Base-by-base conservation (phyloP, 1,284 basidiomycete genomes). In the Ceratobasidium sp. region DNA sequence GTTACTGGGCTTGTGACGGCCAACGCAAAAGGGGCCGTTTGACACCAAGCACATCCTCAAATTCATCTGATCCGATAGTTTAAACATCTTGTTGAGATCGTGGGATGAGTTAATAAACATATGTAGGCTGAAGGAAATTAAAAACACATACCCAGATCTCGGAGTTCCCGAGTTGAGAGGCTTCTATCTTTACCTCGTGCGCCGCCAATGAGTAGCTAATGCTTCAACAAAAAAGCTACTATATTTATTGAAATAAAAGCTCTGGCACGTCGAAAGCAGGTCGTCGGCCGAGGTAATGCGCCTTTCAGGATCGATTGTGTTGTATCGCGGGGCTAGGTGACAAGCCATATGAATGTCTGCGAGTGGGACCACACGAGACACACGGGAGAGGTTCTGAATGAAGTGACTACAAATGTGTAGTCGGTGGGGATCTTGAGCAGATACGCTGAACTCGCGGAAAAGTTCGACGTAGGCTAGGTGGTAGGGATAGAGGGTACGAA, bases 1-100 rank as follows among this genome's bases (percentile, higher is more conserved):
- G 82, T 99, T 96, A 79, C 92, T 95, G 0, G 97, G 94, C 80
- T 98, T 96, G 76, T 97, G 90, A 24, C 89, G 88, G 83, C 99
- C 96, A 79, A 99, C 96, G 78, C 97, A 94, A 91, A 99, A 99
- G 81, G n/a, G n/a, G n/a, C n/a, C n/a, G n/a, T n/a, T n/a, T n/a
- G n/a, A n/a, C n/a, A n/a, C n/a, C n/a, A n/a, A n/a, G n/a, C n/a
- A n/a, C n/a, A n/a, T n/a, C n/a, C n/a, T n/a, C n/a, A n/a, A n/a
- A n/a, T n/a, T n/a, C n/a, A n/a, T n/a, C n/a, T n/a, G n/a, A n/a
- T n/a, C n/a, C n/a, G n/a, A n/a, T n/a, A n/a, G n/a, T n/a, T n/a
- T n/a, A n/a, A n/a, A n/a, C n/a, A n/a, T n/a, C n/a, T n/a, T n/a
- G n/a, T n/a, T n/a, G n/a, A n/a, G n/a, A n/a, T n/a, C n/a, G n/a